phyloP scores from a whole-genome alignment of 257 asterid species.

The Capsicum rhomboideum region DNA sequence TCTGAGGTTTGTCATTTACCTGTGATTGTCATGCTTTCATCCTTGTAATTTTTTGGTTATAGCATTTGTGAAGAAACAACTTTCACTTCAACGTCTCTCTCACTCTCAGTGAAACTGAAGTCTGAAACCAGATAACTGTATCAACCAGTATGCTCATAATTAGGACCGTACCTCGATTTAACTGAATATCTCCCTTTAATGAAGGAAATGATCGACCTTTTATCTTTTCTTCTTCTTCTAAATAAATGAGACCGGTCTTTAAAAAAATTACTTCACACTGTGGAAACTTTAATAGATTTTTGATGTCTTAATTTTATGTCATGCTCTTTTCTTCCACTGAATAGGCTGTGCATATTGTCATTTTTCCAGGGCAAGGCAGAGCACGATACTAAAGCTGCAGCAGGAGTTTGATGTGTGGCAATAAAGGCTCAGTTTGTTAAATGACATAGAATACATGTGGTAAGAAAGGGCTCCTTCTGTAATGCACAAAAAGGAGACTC shows the following conservation, averaged over 20 bases:
- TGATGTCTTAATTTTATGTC: not conserved
- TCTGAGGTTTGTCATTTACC: slow-evolving; percentile 44
- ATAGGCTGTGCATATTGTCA: not conserved
- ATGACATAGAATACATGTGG: not conserved
- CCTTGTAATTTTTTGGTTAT: not conserved
- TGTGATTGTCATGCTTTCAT: not conserved
- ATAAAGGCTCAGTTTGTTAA: slow-evolving; percentile 1
- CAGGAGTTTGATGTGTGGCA: slow-evolving; percentile 36
- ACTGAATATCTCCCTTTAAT: not conserved
- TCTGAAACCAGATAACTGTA: not conserved
- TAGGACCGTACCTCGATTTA: not conserved
- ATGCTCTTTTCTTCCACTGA: not conserved
- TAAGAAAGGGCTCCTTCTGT: slow-evolving; percentile 11
- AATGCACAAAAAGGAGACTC: not conserved
- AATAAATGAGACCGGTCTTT: not conserved
- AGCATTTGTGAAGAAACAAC: not conserved
- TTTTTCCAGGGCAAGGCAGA: slow-evolving; percentile 44
- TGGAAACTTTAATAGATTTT: not conserved
- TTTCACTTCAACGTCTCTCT: not conserved
- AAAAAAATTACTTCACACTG: not conserved
- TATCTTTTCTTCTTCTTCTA: not conserved
- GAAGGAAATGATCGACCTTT: not conserved
- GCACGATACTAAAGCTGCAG: slow-evolving; percentile 45
- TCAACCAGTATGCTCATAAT: not conserved
- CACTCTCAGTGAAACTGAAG: not conserved